phyloP scores from a whole-genome alignment of 306 rosid genomes.

The Lagenaria siceraria region DNA sequence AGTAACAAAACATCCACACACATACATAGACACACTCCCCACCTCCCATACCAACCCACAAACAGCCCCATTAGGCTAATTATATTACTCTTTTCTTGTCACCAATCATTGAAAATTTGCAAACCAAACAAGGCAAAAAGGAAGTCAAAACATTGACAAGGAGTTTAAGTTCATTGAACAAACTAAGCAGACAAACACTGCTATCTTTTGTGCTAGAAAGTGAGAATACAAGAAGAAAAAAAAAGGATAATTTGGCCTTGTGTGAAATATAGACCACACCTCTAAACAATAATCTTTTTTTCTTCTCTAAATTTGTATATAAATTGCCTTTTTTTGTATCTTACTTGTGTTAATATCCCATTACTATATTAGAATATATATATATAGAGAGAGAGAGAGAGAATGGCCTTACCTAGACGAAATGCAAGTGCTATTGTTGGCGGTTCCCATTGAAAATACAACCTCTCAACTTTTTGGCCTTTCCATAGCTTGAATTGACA shows the following conservation, averaged over 20 bases:
- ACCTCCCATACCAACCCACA: background rate
- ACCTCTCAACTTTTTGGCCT: background rate
- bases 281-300: background rate
- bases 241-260: background rate
- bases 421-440: background rate
- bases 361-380: background rate
- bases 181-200: background rate
- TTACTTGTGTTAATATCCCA: background rate
- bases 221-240: background rate
- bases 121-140: background rate
- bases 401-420: background rate
- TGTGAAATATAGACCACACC: background rate
- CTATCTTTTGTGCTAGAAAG: background rate
- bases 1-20: background rate
- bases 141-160: background rate
- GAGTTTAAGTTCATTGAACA: background rate
- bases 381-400: too few relatives aligned
- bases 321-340: background rate
- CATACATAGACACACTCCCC: background rate
- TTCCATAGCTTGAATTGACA: background rate
- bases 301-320: background rate
- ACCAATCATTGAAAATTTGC: background rate
- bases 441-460: background rate
- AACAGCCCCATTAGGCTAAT: background rate
- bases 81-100: background rate